phyloP scores from a whole-genome alignment of 352 stramenopile genomes.

The Salisapilia sapeloensis region DNA sequence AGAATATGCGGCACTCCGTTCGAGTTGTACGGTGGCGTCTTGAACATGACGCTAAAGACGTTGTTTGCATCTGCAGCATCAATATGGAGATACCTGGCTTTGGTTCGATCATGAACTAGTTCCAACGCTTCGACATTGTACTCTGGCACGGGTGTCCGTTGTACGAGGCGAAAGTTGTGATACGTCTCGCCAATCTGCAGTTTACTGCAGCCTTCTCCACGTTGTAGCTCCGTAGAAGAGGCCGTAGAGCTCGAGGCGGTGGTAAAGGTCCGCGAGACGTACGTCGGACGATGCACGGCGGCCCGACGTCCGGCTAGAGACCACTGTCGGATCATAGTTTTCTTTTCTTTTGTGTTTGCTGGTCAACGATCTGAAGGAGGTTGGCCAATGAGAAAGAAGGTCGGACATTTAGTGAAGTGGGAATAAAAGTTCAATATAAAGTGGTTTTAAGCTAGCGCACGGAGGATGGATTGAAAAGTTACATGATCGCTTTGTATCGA shows the following conservation, averaged over 20 bases:
- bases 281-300: too few relatives aligned
- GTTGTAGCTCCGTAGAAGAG: constrained; percentile 4
- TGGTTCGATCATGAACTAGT: constrained; percentile 50
- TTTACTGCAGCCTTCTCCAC: constrained; percentile 34
- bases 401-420: too few relatives aligned
- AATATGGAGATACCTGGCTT: constrained; percentile 66
- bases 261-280: too few relatives aligned
- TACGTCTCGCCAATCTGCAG: constrained; percentile 41
- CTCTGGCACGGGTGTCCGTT: constrained; percentile 49
- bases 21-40: constrained; percentile 90
- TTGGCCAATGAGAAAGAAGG: too few relatives aligned
- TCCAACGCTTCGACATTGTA: constrained; percentile 70
- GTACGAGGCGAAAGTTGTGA: constrained; percentile 59
- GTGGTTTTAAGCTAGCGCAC: too few relatives aligned
- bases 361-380: too few relatives aligned
- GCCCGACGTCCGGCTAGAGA: too few relatives aligned
- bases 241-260: background rate
- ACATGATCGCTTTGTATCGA: too few relatives aligned
- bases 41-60: constrained; percentile 92
- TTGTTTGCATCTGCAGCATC: constrained; percentile 77
- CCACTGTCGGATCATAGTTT: too few relatives aligned
- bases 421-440: too few relatives aligned
- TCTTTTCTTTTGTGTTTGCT: too few relatives aligned
- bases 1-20: constrained; percentile 98
- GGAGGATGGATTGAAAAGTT: too few relatives aligned